These are phyloP conservation scores for Xylogone sp. DNA, from an alignment of 2,329 filamentous ascomycete genomes.

Conservation along the genomic window DNA sequence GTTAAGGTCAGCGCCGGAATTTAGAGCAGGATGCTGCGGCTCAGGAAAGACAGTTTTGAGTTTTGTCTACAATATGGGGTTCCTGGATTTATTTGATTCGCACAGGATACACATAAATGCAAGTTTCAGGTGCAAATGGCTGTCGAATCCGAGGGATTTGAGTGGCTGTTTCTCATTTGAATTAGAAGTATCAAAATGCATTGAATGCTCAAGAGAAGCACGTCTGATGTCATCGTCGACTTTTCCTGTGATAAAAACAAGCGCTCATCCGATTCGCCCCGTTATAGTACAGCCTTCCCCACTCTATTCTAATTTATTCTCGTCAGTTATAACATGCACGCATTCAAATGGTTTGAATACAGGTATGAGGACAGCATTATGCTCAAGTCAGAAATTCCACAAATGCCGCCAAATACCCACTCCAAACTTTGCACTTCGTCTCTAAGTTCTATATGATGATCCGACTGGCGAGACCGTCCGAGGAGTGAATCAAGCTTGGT, in stretches of 20 bases:
- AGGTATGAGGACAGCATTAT: not conserved
- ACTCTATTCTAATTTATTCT: not conserved
- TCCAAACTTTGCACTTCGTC: not conserved
- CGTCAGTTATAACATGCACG: not conserved
- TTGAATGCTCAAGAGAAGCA: not conserved
- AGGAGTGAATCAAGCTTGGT: not conserved
- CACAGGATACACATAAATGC: too few relatives aligned
- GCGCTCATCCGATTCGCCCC: not conserved
- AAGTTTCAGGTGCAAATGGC: too few relatives aligned
- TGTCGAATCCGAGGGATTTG: too few relatives aligned
- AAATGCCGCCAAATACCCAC: not conserved
- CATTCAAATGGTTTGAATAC: not conserved
- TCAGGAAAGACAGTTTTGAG: too few relatives aligned
- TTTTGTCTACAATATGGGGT: too few relatives aligned
- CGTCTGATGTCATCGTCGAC: not conserved
- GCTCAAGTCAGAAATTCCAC: not conserved
- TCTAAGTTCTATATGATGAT: not conserved
- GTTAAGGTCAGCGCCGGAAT: too few relatives aligned
- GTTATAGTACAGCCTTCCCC: not conserved
- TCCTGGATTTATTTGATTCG: too few relatives aligned
- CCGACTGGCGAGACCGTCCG: not conserved
- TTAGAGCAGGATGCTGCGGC: too few relatives aligned
- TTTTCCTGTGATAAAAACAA: not conserved
- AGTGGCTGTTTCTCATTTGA: not conserved
- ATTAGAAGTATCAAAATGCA: not conserved